A percentile compares a stretch with the other conserved stretches of the same genome.
phyloP scores from a whole-genome alignment of 768 basidiomycete species.

The Mycena kentingensis region DNA sequence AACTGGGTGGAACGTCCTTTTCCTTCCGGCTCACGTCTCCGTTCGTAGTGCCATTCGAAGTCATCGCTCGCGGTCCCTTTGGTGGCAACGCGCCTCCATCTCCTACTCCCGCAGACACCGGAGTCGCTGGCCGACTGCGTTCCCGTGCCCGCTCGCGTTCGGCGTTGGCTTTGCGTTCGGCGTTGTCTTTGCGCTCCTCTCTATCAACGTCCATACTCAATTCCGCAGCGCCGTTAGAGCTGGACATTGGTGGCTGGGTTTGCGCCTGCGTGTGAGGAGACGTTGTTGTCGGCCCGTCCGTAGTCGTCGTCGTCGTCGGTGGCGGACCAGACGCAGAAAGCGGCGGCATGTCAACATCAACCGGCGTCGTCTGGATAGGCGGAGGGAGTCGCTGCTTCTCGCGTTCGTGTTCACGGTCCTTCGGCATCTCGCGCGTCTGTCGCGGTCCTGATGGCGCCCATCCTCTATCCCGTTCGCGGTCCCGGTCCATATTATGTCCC shows the following conservation, averaged over 20 bases:
- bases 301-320: not conserved
- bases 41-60: not conserved
- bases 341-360: not conserved
- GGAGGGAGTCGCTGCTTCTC: not conserved
- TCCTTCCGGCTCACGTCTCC: constrained; percentile 3
- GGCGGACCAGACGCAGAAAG: not conserved
- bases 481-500: no score
- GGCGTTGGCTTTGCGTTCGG: not conserved
- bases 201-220: no score
- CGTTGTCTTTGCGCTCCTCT: no score
- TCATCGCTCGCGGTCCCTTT: constrained; percentile 21
- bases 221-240: no score
- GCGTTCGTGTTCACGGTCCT: not conserved
- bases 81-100: constrained; percentile 7
- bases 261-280: no score
- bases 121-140: not conserved
- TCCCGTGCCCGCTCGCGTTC: constrained; percentile 12
- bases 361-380: not conserved
- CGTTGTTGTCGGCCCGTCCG: no score
- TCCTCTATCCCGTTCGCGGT: no score
- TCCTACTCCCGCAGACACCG: constrained; percentile 4
- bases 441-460: not conserved
- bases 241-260: no score
- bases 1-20: no score
- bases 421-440: not conserved